Evolutionary conservation across 164 flowering plant genomes (phyloP).

Genomic region (Litsea cubeba): DNA sequence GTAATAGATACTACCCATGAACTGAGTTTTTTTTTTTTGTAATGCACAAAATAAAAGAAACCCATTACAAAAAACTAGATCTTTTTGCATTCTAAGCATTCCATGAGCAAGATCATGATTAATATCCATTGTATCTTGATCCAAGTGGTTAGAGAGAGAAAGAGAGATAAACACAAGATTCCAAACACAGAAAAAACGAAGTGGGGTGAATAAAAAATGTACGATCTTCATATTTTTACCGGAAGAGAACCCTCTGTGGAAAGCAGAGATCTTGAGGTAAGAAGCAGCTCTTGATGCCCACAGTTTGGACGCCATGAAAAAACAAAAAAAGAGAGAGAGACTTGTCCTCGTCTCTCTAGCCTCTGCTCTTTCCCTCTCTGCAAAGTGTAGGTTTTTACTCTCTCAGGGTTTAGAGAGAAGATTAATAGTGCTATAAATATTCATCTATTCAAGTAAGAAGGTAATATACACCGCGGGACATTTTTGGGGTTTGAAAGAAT

Average conservation of each 20-base stretch:
- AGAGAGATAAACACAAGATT: neutral
- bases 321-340: no score
- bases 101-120: neutral
- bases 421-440: neutral
- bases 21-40: neutral
- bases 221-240: slow-evolving; percentile 27
- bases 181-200: neutral
- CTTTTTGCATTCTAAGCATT: neutral
- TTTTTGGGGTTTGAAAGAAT: no score
- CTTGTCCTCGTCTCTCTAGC: no score
- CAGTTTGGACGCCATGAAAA: slow-evolving; percentile 49
- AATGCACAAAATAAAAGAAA: neutral
- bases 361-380: neutral
- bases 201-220: neutral
- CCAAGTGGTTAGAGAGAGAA: neutral
- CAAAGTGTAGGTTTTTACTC: neutral
- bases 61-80: neutral
- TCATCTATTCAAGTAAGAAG: no score
- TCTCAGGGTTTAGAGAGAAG: neutral
- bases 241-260: slow-evolving; percentile 59
- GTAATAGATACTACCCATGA: neutral
- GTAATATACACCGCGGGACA: neutral
- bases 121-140: neutral
- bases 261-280: slow-evolving; percentile 55
- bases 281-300: slow-evolving; percentile 85